Conservation (phyloP, 1,139 yeast species). For the Hanseniaspora gamundiae region DNA sequence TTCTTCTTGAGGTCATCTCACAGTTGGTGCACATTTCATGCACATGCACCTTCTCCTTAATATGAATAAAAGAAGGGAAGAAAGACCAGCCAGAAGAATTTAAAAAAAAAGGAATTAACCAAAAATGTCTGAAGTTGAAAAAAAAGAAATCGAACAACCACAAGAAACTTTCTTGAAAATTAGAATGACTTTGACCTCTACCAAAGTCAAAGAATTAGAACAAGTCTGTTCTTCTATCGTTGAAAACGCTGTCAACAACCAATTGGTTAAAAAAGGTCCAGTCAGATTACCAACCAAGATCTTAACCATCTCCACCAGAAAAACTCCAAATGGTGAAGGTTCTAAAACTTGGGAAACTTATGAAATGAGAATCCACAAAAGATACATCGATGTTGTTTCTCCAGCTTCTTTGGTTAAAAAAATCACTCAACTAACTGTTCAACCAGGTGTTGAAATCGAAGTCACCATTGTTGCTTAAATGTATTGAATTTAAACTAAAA, state of each 20-base stretch:
- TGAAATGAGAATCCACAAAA: conserved; percentile 99
- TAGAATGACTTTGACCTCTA: conserved; percentile 98
- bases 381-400: conserved; percentile 96
- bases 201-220: conserved; percentile 98
- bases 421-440: conserved; percentile 92
- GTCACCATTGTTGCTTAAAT: conserved; percentile 28
- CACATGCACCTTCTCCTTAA: neutral
- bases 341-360: conserved; percentile 99
- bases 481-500: no score
- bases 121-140: conserved; percentile 68
- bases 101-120: conserved; percentile 30
- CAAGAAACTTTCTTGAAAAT: conserved; percentile 88
- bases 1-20: no score
- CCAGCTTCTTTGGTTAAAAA: conserved; percentile 90
- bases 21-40: no score
- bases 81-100: conserved; percentile 7
- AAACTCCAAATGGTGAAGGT: conserved; percentile 99
- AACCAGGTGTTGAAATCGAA: conserved; percentile 56
- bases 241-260: conserved; percentile 72
- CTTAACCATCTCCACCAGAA: conserved; percentile 97
- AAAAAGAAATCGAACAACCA: conserved; percentile 75
- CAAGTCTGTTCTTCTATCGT: conserved; percentile 82
- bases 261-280: conserved; percentile 92
- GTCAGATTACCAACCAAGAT: conserved; percentile 99
- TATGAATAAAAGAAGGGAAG: neutral